Evolutionary conservation across 2,329 filamentous ascomycete species (phyloP).

Genomic region (Cryphonectria carpinicola): DNA sequence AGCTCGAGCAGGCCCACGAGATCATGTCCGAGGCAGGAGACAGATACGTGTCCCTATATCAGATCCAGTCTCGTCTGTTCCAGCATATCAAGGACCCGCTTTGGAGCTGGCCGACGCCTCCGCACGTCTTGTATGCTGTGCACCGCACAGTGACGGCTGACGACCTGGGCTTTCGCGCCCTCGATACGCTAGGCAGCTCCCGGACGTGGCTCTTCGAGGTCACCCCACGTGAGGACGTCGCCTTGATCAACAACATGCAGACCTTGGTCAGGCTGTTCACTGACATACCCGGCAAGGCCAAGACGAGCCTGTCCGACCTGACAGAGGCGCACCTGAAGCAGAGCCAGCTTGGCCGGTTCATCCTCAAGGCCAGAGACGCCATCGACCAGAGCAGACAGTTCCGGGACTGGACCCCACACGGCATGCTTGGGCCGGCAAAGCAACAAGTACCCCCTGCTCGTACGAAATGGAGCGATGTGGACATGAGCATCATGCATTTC

Average conservation of each 20-base stretch:
- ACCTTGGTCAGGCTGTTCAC: slow-evolving; percentile 58
- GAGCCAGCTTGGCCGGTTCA: slow-evolving; percentile 48
- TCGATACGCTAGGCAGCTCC: slow-evolving; percentile 54
- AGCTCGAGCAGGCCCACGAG: slow-evolving; percentile 50
- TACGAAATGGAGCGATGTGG: slow-evolving; percentile 50
- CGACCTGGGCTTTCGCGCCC: slow-evolving; percentile 62
- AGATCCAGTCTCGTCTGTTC: slow-evolving; percentile 53
- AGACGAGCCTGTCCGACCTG: slow-evolving; percentile 32
- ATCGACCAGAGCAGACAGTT: slow-evolving; percentile 56
- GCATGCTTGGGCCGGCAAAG: slow-evolving; percentile 49
- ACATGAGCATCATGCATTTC: slow-evolving; percentile 66
- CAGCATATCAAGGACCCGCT: slow-evolving; percentile 35
- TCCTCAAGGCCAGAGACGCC: slow-evolving; percentile 50
- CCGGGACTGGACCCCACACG: slow-evolving; percentile 54
- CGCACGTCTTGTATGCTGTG: slow-evolving; percentile 67
- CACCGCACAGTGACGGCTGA: slow-evolving; percentile 65
- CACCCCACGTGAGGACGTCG: slow-evolving; percentile 57
- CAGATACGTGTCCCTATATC: slow-evolving; percentile 53
- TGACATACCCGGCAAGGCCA: slow-evolving; percentile 39
- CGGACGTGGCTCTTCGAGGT: slow-evolving; percentile 65
- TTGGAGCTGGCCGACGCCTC: slow-evolving; percentile 45
- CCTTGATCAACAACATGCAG: slow-evolving; percentile 54
- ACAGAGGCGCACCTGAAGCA: slow-evolving; percentile 28
- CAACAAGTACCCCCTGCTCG: slow-evolving; percentile 23
- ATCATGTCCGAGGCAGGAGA: slow-evolving; percentile 45